A percentile compares a stretch with the other conserved stretches of the same genome.
phyloP scores from a whole-genome alignment of 768 basidiomycete species.

The Trichaptum fuscoviolaceum region DNA sequence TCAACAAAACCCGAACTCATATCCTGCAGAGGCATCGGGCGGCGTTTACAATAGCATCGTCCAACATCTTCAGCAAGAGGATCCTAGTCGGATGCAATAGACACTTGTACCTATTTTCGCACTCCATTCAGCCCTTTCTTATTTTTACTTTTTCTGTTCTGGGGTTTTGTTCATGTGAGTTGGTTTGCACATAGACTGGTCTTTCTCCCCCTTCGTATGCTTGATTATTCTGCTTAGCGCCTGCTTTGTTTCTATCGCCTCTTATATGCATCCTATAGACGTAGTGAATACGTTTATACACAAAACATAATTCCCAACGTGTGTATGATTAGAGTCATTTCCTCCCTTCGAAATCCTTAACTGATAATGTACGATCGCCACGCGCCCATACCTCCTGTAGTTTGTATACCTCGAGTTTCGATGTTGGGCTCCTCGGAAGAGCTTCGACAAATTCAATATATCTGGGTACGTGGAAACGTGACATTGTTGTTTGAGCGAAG shows the following conservation, averaged over 20 bases:
- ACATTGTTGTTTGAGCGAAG: background rate
- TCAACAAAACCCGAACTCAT: background rate
- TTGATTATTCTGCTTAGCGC: background rate
- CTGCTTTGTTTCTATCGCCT: background rate
- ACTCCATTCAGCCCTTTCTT: background rate
- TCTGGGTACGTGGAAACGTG: background rate
- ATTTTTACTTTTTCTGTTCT: background rate
- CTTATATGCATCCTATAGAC: background rate
- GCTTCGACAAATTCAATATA: background rate
- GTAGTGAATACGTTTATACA: background rate
- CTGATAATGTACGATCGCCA: background rate
- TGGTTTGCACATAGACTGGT: background rate
- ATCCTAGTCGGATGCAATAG: background rate
- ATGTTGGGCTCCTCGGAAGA: background rate
- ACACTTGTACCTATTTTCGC: background rate
- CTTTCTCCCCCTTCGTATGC: background rate
- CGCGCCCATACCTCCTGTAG: conserved; percentile 1
- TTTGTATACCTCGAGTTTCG: conserved; percentile 1
- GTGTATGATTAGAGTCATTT: background rate
- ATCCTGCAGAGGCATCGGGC: background rate
- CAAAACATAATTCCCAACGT: background rate
- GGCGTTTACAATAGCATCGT: background rate
- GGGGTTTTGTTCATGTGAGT: background rate
- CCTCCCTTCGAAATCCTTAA: background rate
- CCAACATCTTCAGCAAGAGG: background rate